Conservation (phyloP, 106 monocot species). For the Dendrobium catenatum region DNA sequence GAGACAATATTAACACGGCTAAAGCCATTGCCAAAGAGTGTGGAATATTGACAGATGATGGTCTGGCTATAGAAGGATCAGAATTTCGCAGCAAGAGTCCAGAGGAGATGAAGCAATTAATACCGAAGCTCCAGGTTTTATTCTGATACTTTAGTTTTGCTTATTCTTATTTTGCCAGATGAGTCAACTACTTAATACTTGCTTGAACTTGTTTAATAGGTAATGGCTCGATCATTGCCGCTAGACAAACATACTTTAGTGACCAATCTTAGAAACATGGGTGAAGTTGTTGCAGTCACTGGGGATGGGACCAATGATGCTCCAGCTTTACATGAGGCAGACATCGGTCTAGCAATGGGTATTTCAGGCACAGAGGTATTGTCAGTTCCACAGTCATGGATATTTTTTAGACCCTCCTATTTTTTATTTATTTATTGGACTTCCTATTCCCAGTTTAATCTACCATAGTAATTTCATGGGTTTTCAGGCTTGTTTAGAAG, state of each 20-base stretch:
- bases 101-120: constrained; percentile 68
- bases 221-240: constrained; percentile 93
- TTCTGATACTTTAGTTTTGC: background rate
- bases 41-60: constrained; percentile 88
- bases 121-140: constrained; percentile 72
- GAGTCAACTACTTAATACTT: background rate
- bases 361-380: constrained; percentile 92
- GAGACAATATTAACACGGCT: constrained; percentile 93
- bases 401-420: background rate
- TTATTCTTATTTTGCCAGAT: background rate
- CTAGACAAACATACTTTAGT: constrained; percentile 89
- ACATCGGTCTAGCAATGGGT: constrained; percentile 98
- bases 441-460: background rate
- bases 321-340: constrained; percentile 90
- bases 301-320: constrained; percentile 99
- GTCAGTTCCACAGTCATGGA: background rate
- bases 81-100: constrained; percentile 64
- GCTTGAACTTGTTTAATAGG: constrained; percentile 30
- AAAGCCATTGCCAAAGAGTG: constrained; percentile 97
- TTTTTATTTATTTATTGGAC: background rate
- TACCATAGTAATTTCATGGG: background rate
- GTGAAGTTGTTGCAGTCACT: constrained; percentile 90
- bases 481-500: background rate
- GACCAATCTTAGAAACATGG: constrained; percentile 57
- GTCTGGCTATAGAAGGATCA: constrained; percentile 77